Evolutionary conservation across 495 filamentous ascomycete species (phyloP).

Genomic region (Pyronema omphalodes): DNA sequence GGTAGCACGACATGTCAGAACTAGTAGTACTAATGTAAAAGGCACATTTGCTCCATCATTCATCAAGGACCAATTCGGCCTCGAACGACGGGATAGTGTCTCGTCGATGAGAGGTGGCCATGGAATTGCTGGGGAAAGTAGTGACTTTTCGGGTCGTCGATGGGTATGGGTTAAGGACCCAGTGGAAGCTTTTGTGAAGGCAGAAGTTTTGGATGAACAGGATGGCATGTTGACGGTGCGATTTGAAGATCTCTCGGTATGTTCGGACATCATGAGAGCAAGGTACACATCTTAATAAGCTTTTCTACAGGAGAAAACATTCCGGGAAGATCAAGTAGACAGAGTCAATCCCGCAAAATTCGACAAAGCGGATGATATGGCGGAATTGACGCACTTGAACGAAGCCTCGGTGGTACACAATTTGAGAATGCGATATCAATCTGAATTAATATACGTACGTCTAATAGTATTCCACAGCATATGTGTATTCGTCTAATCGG

Average conservation of each 20-base stretch:
- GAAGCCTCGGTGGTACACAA: slow-evolving; percentile 98
- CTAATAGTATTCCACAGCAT: background rate
- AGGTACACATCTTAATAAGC: background rate
- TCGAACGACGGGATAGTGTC: slow-evolving; percentile 30
- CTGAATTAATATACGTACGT: slow-evolving; percentile 80
- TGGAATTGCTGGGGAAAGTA: slow-evolving; percentile 21
- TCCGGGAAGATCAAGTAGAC: slow-evolving; percentile 70
- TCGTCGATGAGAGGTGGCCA: slow-evolving; percentile 4
- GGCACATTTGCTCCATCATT: slow-evolving; percentile 88
- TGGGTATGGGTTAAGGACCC: slow-evolving; percentile 93
- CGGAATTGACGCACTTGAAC: slow-evolving; percentile 91
- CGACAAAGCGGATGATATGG: slow-evolving; percentile 98
- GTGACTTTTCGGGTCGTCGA: slow-evolving; percentile 91
- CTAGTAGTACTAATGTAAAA: slow-evolving; percentile 7
- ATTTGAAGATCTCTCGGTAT: slow-evolving; percentile 82
- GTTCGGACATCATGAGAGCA: slow-evolving; percentile 16
- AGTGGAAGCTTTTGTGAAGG: slow-evolving; percentile 72
- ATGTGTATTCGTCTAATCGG: background rate
- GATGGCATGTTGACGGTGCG: slow-evolving; percentile 57
- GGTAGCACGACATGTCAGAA: slow-evolving; percentile 11
- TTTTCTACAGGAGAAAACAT: slow-evolving; percentile 54
- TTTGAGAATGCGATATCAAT: slow-evolving; percentile 76
- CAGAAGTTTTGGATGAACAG: slow-evolving; percentile 60
- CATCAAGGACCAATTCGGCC: slow-evolving; percentile 58
- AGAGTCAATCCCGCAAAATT: slow-evolving; percentile 99